Base-by-base conservation (phyloP, 1,139 yeast species). In the Candida gigantensis region DNA sequence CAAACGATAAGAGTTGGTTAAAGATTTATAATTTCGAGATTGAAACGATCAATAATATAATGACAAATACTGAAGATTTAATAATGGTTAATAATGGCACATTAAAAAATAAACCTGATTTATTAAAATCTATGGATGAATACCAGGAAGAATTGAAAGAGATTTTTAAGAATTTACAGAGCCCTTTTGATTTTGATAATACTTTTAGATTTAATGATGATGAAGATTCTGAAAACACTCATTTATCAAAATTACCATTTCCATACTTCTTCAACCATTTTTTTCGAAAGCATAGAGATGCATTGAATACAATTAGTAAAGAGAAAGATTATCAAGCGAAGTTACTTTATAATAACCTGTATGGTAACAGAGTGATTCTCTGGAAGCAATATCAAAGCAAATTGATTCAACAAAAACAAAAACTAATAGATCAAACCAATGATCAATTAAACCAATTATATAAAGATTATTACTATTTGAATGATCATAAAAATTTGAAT, bases 1-100 rank as follows among this genome's bases (percentile, higher is more conserved):
- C 59, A 6, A 60, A 62, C 40, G 72, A 67, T 24, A 53, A 55
- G 33, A 51, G 53, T 23, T 71, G 77, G 76, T 44, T 50, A 17
- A 57, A 59, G 33, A 53, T 64, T 7, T 65, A 53, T 45, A 51
- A 49, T 24, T 59, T 55, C 38, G 73, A 68, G 45, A 47, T 60
- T n/a, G 66, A 62, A 28, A 55, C 65, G 19, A 62, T 70, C 24
- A 55, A 60, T 30, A 52, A 50, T 28, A 56, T 69, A 28, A 60
- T 55, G 41, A 55, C 57, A 35, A 60, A 58, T 36, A 57, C 63
- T n/a, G 75, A 69, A 44, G 60, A 60, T 39, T 42, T 55, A 20
- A 51, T 60, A 9, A 44, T 62, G 44, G 30, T 43, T 30, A 42
- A 41, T 10, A 43, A 46, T 17, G 54, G 55, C 10, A 28, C 44